Conservation (phyloP, 352 stramenopile species). For the Phytophthora chlamydospora region DNA sequence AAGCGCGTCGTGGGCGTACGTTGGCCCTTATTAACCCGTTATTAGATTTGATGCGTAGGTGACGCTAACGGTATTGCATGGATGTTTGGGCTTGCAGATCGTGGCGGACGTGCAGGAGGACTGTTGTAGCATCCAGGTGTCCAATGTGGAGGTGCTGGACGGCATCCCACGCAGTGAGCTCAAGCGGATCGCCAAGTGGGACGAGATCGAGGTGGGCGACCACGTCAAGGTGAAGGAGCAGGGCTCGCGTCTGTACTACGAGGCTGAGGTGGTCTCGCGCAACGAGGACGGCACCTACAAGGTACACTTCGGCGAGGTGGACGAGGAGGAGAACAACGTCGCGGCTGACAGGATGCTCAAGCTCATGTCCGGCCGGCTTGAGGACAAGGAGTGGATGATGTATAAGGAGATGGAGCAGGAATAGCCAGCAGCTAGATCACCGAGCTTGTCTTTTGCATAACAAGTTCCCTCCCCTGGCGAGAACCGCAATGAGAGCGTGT, state of each 20-base stretch:
- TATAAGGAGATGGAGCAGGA: conserved; percentile 56
- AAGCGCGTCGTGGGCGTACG: conserved; percentile 64
- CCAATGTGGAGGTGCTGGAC: conserved; percentile 50
- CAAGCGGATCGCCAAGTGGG: conserved; percentile 66
- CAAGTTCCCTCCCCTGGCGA: conserved; percentile 5
- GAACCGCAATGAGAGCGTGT: conserved; percentile 22
- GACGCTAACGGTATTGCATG: conserved; percentile 6
- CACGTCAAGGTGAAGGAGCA: conserved; percentile 73
- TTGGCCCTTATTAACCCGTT: background rate
- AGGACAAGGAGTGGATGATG: conserved; percentile 80
- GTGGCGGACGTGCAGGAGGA: conserved; percentile 54
- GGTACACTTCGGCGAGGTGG: conserved; percentile 66
- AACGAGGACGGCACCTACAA: conserved; percentile 68
- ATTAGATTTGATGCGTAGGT: no score
- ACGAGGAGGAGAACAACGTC: conserved; percentile 58
- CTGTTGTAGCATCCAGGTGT: conserved; percentile 62
- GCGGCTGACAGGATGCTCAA: conserved; percentile 54
- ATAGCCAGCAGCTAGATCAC: conserved; percentile 10
- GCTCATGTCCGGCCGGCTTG: conserved; percentile 67
- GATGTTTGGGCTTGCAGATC: conserved; percentile 32
- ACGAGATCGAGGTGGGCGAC: conserved; percentile 68
- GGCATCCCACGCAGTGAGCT: conserved; percentile 46
- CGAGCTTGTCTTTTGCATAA: conserved; percentile 13
- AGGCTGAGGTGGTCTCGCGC: conserved; percentile 54
- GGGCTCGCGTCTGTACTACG: conserved; percentile 63